A percentile compares a stretch with the other conserved stretches of the same genome.
phyloP scores from a whole-genome alignment of 2,329 filamentous ascomycete genomes.

The Purpureocillium takamizusanense region DNA sequence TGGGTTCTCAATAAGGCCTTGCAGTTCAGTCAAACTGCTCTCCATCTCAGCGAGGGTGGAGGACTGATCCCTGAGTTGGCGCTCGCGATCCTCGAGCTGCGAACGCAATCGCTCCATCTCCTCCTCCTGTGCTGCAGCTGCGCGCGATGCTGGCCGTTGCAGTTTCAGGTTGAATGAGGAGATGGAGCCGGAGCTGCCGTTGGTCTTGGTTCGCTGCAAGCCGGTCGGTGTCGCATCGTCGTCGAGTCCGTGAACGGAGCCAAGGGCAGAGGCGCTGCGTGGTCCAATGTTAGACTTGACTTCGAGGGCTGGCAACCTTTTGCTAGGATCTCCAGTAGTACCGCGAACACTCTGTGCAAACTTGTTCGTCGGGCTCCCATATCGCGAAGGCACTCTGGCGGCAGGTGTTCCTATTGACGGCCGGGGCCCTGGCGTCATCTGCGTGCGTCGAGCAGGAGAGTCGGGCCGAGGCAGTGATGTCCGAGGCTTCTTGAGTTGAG shows the following conservation, averaged over 20 bases:
- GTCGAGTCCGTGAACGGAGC: slow-evolving; percentile 41
- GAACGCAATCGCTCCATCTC: slow-evolving; percentile 65
- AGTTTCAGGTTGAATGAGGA: slow-evolving; percentile 45
- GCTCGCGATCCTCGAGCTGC: slow-evolving; percentile 76
- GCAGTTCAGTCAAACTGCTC: slow-evolving; percentile 69
- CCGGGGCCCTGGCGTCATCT: slow-evolving; percentile 50
- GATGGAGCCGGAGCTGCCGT: slow-evolving; percentile 43
- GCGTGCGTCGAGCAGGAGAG: slow-evolving; percentile 66
- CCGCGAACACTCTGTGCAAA: slow-evolving; percentile 57
- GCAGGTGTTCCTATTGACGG: slow-evolving; percentile 46
- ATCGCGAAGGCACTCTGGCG: slow-evolving; percentile 19
- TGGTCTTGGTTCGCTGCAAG: slow-evolving; percentile 41
- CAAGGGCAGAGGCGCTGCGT: slow-evolving; percentile 52
- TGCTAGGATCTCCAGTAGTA: slow-evolving; percentile 52
- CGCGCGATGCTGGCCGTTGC: slow-evolving; percentile 39
- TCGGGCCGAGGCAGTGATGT: slow-evolving; percentile 81
- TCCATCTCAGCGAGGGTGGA: slow-evolving; percentile 84
- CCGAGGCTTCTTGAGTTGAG: slow-evolving; percentile 60
- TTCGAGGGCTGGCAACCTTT: slow-evolving; percentile 37
- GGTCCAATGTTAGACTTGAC: slow-evolving; percentile 43
- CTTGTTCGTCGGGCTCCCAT: slow-evolving; percentile 40
- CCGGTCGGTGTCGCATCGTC: slow-evolving; percentile 48
- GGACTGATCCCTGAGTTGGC: slow-evolving; percentile 82
- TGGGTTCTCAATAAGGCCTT: slow-evolving; percentile 54
- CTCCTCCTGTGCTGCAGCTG: slow-evolving; percentile 50